Conservation (phyloP, 495 filamentous ascomycete species). For the Xylaria bambusicola region DNA sequence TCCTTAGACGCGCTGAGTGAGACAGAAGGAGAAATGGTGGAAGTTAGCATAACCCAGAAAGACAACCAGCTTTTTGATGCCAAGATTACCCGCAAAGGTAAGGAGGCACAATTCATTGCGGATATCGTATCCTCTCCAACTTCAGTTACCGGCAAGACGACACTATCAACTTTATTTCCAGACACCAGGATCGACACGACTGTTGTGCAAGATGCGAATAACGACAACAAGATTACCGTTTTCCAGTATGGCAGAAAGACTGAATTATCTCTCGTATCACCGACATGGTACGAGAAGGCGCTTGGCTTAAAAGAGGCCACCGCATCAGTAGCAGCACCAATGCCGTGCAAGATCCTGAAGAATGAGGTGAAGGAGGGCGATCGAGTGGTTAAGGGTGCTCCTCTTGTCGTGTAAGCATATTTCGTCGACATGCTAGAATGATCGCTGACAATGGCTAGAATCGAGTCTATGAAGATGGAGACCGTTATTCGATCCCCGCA, state of each 20-base stretch:
- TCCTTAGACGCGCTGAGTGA: slow-evolving; percentile 44
- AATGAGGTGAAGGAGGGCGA: slow-evolving; percentile 83
- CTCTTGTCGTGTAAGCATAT: slow-evolving; percentile 72
- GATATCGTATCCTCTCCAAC: slow-evolving; percentile 43
- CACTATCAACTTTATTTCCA: slow-evolving; percentile 65
- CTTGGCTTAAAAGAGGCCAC: slow-evolving; percentile 76
- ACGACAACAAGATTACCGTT: slow-evolving; percentile 64
- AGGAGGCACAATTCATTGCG: slow-evolving; percentile 40
- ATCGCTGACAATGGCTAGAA: slow-evolving; percentile 39
- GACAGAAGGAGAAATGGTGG: slow-evolving; percentile 47
- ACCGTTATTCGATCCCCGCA: slow-evolving; percentile 92
- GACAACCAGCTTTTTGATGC: slow-evolving; percentile 65
- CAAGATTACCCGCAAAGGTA: slow-evolving; percentile 52
- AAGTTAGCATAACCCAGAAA: slow-evolving; percentile 67
- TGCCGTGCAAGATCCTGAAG: slow-evolving; percentile 91
- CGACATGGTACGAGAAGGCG: slow-evolving; percentile 83
- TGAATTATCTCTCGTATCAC: slow-evolving; percentile 64
- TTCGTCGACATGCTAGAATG: not conserved
- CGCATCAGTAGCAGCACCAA: slow-evolving; percentile 82
- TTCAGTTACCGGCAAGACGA: slow-evolving; percentile 32
- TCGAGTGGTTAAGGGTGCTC: slow-evolving; percentile 78
- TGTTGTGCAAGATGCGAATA: slow-evolving; percentile 63
- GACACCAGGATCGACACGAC: slow-evolving; percentile 80
- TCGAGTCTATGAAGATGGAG: slow-evolving; percentile 99
- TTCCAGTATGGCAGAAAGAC: slow-evolving; percentile 85